These are phyloP conservation scores for Bauhinia variegata DNA, from an alignment of 306 rosid species.

Conservation along the genomic window DNA sequence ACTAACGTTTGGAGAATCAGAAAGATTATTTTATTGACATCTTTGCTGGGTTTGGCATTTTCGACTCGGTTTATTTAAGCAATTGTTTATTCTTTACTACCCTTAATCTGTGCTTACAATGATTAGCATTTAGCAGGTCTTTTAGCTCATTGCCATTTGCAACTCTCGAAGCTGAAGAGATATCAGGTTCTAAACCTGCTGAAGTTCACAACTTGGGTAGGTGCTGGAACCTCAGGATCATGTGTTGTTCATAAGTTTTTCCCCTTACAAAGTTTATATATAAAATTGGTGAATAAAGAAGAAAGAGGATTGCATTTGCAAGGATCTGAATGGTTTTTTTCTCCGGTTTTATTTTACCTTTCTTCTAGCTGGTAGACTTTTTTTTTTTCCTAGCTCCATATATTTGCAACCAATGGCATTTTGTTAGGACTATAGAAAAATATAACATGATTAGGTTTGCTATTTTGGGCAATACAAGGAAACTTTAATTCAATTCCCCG, in stretches of 20 bases:
- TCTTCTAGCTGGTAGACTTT: not conserved
- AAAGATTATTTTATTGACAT: not conserved
- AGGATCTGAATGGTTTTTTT: not conserved
- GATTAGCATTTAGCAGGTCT: slow-evolving; percentile 65
- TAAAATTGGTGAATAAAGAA: slow-evolving; percentile 17
- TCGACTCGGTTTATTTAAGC: no score
- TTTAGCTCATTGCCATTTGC: slow-evolving; percentile 63
- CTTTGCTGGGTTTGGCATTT: not conserved
- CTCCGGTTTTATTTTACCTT: not conserved
- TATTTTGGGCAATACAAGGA: no score
- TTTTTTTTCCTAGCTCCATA: slow-evolving; percentile 18
- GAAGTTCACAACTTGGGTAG: slow-evolving; percentile 88
- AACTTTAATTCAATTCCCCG: no score
- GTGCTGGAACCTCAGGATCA: slow-evolving; percentile 23
- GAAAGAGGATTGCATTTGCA: slow-evolving; percentile 1
- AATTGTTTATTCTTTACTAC: slow-evolving; percentile 1
- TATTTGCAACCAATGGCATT: not conserved
- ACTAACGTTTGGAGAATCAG: no score
- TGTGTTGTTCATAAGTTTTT: slow-evolving; percentile 8
- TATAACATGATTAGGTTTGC: no score
- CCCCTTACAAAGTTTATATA: not conserved
- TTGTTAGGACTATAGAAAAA: slow-evolving; percentile 13
- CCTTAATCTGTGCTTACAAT: not conserved
- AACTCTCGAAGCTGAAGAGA: slow-evolving; percentile 74
- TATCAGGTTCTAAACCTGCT: slow-evolving; percentile 83